Evolutionary conservation across 495 filamentous ascomycete species (phyloP).

Genomic region (Acidiella bohemica): DNA sequence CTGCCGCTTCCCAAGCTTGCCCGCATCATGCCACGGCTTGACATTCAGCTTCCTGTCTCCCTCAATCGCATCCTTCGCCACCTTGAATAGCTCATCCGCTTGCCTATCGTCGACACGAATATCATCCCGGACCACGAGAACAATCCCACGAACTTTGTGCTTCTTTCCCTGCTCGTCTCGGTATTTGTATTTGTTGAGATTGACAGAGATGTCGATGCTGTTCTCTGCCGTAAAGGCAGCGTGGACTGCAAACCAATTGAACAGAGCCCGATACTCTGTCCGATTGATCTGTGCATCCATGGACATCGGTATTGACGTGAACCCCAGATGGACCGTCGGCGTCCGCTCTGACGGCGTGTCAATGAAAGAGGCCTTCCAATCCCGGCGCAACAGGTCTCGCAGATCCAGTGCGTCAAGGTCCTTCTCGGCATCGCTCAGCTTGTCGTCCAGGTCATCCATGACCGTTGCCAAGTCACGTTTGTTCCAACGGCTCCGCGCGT

Average conservation of each 20-base stretch:
- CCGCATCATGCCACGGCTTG: slow-evolving; percentile 18
- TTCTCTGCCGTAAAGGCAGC: slow-evolving; percentile 21
- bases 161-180: slow-evolving; percentile 13
- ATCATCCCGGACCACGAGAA: slow-evolving; percentile 20
- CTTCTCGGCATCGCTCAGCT: slow-evolving; percentile 19
- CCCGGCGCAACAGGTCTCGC: slow-evolving; percentile 19
- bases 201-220: slow-evolving; percentile 18
- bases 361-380: slow-evolving; percentile 23
- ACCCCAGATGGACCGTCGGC: slow-evolving; percentile 20
- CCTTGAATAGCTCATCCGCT: slow-evolving; percentile 20
- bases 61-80: slow-evolving; percentile 16
- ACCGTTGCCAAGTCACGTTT: slow-evolving; percentile 10
- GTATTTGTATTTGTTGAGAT: slow-evolving; percentile 21
- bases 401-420: slow-evolving; percentile 16
- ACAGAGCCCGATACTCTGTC: slow-evolving; percentile 20
- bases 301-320: slow-evolving; percentile 21
- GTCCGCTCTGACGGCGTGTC: slow-evolving; percentile 20
- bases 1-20: slow-evolving; percentile 17
- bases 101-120: slow-evolving; percentile 20
- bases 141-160: slow-evolving; percentile 23
- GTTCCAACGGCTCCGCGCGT: slow-evolving; percentile 18
- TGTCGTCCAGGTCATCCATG: slow-evolving; percentile 21
- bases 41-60: slow-evolving; percentile 5
- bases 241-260: slow-evolving; percentile 24
- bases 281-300: slow-evolving; percentile 22